A percentile compares a stretch with the other conserved stretches of the same genome.
These are phyloP conservation scores for Volvox africanus DNA, from an alignment of 139 green algal species.

Conservation along the genomic window DNA sequence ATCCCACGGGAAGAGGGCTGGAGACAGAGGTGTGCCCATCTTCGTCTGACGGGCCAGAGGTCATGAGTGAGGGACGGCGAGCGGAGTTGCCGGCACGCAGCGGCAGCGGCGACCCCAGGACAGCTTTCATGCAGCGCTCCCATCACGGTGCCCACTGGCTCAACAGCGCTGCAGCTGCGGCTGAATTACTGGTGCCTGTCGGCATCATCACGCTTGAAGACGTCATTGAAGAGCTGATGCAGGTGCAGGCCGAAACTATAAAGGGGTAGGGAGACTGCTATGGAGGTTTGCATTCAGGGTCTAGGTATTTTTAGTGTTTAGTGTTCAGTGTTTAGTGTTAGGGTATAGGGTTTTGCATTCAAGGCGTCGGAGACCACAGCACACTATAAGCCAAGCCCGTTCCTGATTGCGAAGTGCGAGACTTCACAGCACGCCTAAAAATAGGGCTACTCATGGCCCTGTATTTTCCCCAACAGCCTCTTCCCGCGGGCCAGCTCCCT, in stretches of 20 bases:
- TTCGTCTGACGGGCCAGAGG: not conserved
- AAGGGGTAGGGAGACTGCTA: not conserved
- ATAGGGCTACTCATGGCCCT: not conserved
- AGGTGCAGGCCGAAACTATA: not conserved
- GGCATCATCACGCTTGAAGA: slow-evolving; percentile 77
- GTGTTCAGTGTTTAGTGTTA: not conserved
- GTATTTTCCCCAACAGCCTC: not conserved
- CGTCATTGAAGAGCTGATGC: slow-evolving; percentile 46
- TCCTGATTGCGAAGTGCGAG: not conserved
- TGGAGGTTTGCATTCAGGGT: not conserved
- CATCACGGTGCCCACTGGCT: not conserved
- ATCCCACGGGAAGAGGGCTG: not conserved
- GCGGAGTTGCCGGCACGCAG: not conserved
- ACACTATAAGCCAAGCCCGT: not conserved
- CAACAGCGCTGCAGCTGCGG: slow-evolving; percentile 6
- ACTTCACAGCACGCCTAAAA: too few species aligned
- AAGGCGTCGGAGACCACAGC: not conserved
- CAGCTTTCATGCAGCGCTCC: not conserved
- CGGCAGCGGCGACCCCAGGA: not conserved
- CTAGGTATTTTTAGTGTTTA: not conserved
- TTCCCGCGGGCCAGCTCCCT: too few species aligned
- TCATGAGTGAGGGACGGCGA: not conserved
- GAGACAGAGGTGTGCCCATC: not conserved
- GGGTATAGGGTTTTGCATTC: not conserved
- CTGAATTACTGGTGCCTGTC: slow-evolving; percentile 44